Evolutionary conservation across 2,329 filamentous ascomycete genomes (phyloP).

Genomic region (Pseudogymnoascus destructans): DNA sequence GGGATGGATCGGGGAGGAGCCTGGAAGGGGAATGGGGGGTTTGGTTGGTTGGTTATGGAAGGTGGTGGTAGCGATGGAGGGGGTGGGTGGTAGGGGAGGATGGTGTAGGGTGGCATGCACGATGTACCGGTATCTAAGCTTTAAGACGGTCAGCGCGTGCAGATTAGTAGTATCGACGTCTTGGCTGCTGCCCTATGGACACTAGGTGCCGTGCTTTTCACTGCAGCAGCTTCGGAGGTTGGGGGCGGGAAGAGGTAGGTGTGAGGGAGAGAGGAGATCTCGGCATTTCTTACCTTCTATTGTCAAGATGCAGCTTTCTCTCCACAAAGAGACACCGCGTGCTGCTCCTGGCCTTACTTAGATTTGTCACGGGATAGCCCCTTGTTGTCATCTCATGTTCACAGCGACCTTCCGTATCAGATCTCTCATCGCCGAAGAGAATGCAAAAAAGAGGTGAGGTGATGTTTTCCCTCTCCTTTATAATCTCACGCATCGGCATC

Average conservation of each 20-base stretch:
- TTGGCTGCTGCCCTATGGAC: not conserved
- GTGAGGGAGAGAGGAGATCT: not conserved
- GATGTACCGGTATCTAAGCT: not conserved
- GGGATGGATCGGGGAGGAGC: not conserved
- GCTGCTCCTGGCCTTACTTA: not conserved
- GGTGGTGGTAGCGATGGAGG: not conserved
- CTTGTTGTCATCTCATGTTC: not conserved
- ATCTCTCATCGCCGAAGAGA: not conserved
- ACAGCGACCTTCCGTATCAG: not conserved
- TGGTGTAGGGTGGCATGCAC: not conserved
- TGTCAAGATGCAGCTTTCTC: not conserved
- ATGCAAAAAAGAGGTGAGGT: not conserved
- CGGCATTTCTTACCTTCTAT: constrained; percentile 3
- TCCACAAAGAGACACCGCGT: not conserved
- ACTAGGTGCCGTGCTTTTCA: not conserved
- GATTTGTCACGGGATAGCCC: not conserved
- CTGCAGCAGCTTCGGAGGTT: not conserved
- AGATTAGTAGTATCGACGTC: not conserved
- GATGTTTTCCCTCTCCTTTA: not conserved
- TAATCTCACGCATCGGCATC: not conserved
- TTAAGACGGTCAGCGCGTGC: not conserved
- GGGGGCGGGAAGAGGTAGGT: not conserved
- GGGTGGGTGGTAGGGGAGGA: not conserved
- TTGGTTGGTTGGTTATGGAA: not conserved
- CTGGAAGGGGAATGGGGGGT: not conserved